Evolutionary conservation across 75 land plant species (phyloP).

Genomic region (Sequoia sempervirens): DNA sequence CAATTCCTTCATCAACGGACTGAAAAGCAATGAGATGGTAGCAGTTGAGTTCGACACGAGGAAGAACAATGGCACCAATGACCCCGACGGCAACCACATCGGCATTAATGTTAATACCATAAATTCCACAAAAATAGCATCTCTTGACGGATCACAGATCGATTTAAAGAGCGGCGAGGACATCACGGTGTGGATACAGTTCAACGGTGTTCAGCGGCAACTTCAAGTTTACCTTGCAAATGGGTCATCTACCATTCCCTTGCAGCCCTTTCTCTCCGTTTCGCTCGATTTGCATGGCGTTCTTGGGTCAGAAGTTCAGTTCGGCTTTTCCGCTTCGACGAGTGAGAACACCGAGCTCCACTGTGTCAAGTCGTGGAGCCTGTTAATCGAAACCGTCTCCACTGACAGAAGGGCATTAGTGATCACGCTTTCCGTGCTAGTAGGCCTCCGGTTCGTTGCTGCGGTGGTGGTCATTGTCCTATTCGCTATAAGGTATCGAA

Average conservation of each 20-base stretch:
- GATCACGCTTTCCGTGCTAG: background rate
- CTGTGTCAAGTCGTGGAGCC: constrained; percentile 10
- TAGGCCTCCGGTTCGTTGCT: background rate
- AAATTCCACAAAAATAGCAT: constrained; percentile 12
- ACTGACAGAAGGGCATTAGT: background rate
- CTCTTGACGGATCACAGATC: constrained; percentile 18
- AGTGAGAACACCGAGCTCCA: constrained; percentile 33
- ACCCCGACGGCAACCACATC: constrained; percentile 54
- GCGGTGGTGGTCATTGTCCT: background rate
- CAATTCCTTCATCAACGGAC: constrained; percentile 39
- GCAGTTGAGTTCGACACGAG: constrained; percentile 54
- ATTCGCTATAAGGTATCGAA: background rate
- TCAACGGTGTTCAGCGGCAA: constrained; percentile 16
- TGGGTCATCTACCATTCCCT: background rate
- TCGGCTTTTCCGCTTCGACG: constrained; percentile 64
- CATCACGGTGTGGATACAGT: constrained; percentile 40
- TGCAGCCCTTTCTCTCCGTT: background rate
- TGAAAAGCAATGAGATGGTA: constrained; percentile 21
- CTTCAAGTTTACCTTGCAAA: constrained; percentile 15
- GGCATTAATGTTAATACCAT: constrained; percentile 59
- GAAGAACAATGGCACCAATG: constrained; percentile 11
- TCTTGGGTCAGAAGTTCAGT: constrained; percentile 29
- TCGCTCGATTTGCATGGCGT: constrained; percentile 20
- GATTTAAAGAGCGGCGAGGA: background rate
- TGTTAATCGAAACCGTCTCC: background rate